Evolutionary conservation across 192 early-diverging fungal genomes (phyloP), one percentile per base, ranked within the genome.

Genomic region (Anaeromyces robustus): DNA sequence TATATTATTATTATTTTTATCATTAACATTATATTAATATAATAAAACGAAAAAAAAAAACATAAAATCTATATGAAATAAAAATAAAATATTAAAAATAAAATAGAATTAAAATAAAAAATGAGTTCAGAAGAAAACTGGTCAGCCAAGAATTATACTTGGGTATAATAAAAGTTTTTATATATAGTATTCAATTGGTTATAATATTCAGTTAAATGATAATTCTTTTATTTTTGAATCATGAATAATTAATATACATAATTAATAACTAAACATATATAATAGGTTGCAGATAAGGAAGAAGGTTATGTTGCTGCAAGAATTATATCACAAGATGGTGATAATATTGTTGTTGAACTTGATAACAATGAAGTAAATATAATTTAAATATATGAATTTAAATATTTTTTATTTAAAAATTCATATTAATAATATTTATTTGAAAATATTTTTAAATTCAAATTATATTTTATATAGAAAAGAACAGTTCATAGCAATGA

Each of bases 221-320:
- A n/a, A n/a, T n/a, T n/a, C n/a, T n/a, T n/a, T n/a, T n/a, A n/a
- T n/a, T n/a, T n/a, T n/a, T n/a, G n/a, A n/a, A n/a, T n/a, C n/a
- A n/a, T n/a, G n/a, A n/a, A n/a, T n/a, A n/a, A n/a, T n/a, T n/a
- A n/a, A n/a, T n/a, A n/a, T n/a, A n/a, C n/a, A n/a, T n/a, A n/a
- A n/a, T n/a, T n/a, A n/a, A n/a, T n/a, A n/a, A n/a, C n/a, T n/a
- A n/a, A n/a, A n/a, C n/a, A n/a, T n/a, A n/a, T n/a, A n/a, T 12
- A 34, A 34, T 99, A 96, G 97, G 93, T 99, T 59, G 91, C 94
- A 78, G 93, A 99, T 88, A 92, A 90, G 77, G 89, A 96, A 22
- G 92, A 96, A 84, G 97, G 96, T 22, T 99, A 94, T 85, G 84
- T 98, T 29, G 87, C 92, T 12, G 97, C 92, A 6, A 93, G 94